Percentiles rank a stretch among this genome's conserved stretches.
Conservation (phyloP, 2,329 filamentous ascomycete species). For the Passalora sequoiae region DNA sequence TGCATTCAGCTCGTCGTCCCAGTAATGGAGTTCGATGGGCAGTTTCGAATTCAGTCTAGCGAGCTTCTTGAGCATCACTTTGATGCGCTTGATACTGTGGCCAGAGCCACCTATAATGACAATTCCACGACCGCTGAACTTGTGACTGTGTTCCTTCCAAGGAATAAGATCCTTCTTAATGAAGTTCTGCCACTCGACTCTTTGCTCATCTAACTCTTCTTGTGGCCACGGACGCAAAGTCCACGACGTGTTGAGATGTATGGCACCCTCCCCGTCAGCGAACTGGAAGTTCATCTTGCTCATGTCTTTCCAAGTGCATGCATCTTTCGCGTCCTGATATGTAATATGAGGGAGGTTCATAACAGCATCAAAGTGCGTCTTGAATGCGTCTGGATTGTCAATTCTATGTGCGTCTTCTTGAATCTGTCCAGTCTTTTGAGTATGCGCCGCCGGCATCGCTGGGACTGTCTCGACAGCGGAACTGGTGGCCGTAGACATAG, state of each 20-base stretch:
- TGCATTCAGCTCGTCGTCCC: constrained; percentile 26
- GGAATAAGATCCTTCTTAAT: constrained; percentile 19
- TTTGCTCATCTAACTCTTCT: constrained; percentile 15
- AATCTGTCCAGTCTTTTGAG: neutral
- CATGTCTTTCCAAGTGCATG: constrained; percentile 10
- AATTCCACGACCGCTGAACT: constrained; percentile 30
- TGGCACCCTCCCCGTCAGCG: constrained; percentile 7
- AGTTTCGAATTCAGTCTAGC: constrained; percentile 19
- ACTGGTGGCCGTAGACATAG: neutral
- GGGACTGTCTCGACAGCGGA: neutral
- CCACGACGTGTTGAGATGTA: constrained; percentile 12
- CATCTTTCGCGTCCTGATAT: constrained; percentile 4
- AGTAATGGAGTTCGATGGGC: constrained; percentile 33
- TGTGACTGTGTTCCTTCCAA: constrained; percentile 14
- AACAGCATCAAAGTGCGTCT: constrained; percentile 11
- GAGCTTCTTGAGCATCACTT: constrained; percentile 17
- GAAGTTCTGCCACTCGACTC: constrained; percentile 22
- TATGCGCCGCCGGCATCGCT: neutral
- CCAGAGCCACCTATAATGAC: constrained; percentile 31
- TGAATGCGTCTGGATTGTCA: constrained; percentile 10
- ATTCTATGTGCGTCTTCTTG: constrained; percentile 10
- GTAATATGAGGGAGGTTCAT: constrained; percentile 7
- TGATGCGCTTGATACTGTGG: constrained; percentile 25
- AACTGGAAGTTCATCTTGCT: constrained; percentile 16
- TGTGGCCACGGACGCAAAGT: constrained; percentile 7